phyloP scores from a whole-genome alignment of 177 flowering plant species.

The Vitis hybrid region DNA sequence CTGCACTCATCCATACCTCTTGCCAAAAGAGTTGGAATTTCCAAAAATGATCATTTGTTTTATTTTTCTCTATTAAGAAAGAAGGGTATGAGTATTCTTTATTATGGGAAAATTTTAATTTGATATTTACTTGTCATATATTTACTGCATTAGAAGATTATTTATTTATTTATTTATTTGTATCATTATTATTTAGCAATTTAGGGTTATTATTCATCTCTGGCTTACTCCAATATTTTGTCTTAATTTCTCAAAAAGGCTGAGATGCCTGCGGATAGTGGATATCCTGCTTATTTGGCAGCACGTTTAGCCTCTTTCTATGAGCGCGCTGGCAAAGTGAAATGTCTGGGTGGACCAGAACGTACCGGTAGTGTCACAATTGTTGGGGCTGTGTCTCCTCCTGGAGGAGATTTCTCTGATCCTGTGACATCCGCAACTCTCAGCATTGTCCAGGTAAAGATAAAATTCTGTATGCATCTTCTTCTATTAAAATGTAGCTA shows the following conservation, averaged over 20 bases:
- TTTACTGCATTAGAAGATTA: too few relatives aligned
- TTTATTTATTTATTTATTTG: neutral
- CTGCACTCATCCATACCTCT: too few relatives aligned
- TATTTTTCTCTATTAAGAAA: too few relatives aligned
- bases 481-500: neutral
- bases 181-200: too few relatives aligned
- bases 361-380: constrained; percentile 98
- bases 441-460: constrained; percentile 89
- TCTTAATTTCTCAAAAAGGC: constrained; percentile 55
- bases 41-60: too few relatives aligned
- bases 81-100: too few relatives aligned
- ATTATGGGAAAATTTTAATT: too few relatives aligned
- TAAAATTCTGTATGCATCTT: neutral
- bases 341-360: constrained; percentile 97
- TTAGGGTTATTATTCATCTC: too few relatives aligned
- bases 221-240: neutral
- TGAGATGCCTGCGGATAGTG: constrained; percentile 99
- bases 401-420: constrained; percentile 99
- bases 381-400: constrained; percentile 99
- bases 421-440: constrained; percentile 99
- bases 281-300: constrained; percentile 98
- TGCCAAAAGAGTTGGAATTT: too few relatives aligned
- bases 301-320: constrained; percentile 98
- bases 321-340: constrained; percentile 99
- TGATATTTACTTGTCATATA: too few relatives aligned